Conservation (phyloP, 2,329 filamentous ascomycete species). For the Passalora sequoiae region DNA sequence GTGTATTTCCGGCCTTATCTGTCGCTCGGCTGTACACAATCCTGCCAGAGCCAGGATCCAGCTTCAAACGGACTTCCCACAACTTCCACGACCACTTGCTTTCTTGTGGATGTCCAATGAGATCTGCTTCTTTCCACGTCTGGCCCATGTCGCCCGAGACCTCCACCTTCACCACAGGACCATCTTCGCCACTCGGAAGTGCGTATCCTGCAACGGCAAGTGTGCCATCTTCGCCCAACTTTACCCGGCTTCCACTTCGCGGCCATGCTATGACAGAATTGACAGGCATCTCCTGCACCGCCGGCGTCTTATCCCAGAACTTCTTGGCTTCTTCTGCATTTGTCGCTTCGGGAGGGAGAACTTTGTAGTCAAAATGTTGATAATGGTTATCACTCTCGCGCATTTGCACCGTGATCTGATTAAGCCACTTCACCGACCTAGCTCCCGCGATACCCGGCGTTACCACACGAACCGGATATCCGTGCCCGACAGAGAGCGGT, state of each 20-base stretch:
- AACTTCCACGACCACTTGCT: conserved; percentile 50
- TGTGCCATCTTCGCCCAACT: conserved; percentile 36
- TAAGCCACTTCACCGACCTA: conserved; percentile 57
- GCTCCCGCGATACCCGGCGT: conserved; percentile 62
- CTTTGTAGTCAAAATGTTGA: conserved; percentile 55
- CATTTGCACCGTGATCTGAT: conserved; percentile 55
- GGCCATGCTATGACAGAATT: conserved; percentile 43
- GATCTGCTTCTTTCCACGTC: conserved; percentile 48
- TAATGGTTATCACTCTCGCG: conserved; percentile 54
- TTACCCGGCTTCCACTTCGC: conserved; percentile 41
- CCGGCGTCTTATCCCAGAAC: conserved; percentile 48
- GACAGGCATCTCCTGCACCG: conserved; percentile 45
- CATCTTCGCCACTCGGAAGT: conserved; percentile 49
- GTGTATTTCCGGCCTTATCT: conserved; percentile 50
- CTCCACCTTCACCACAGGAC: conserved; percentile 51
- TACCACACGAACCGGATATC: conserved; percentile 57
- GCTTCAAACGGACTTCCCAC: conserved; percentile 46
- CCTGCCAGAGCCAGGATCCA: conserved; percentile 39
- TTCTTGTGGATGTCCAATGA: conserved; percentile 32
- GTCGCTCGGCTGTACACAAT: conserved; percentile 52
- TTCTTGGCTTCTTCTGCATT: conserved; percentile 46
- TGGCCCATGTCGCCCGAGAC: conserved; percentile 46
- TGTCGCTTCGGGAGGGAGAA: conserved; percentile 48
- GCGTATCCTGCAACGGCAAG: conserved; percentile 53
- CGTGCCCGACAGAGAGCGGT: conserved; percentile 58